phyloP scores from a whole-genome alignment of 768 basidiomycete genomes.

The Lactarius hengduanensis region DNA sequence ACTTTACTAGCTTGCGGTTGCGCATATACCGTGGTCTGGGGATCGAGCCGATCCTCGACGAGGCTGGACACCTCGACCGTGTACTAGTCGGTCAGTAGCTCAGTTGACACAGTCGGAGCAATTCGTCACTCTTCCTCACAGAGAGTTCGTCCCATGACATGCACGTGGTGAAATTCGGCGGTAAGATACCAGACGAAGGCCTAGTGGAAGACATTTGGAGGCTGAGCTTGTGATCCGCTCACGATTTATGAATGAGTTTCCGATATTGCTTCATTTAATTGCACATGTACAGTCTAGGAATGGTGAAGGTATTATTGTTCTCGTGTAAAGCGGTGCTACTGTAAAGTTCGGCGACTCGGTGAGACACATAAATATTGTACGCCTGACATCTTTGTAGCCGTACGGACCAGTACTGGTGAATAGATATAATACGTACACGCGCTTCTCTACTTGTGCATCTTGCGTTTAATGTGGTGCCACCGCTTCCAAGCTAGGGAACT shows the following conservation, averaged over 20 bases:
- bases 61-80: slow-evolving; percentile 49
- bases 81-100: slow-evolving; percentile 65
- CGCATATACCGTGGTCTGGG: slow-evolving; percentile 70
- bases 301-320: background rate
- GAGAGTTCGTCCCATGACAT: slow-evolving; percentile 23
- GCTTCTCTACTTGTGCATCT: background rate
- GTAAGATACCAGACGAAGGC: background rate
- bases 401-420: background rate
- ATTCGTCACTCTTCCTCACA: slow-evolving; percentile 28
- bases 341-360: background rate
- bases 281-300: slow-evolving; percentile 6
- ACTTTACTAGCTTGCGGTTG: slow-evolving; percentile 54
- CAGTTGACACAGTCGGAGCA: background rate
- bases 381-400: background rate
- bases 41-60: slow-evolving; percentile 62
- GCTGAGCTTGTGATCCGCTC: slow-evolving; percentile 12
- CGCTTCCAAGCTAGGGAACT: slow-evolving; percentile 12
- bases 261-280: background rate
- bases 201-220: slow-evolving; percentile 24
- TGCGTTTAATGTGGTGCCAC: background rate
- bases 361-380: slow-evolving; percentile 9
- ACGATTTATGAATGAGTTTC: background rate
- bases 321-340: slow-evolving; percentile 10
- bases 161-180: slow-evolving; percentile 21
- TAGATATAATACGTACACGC: slow-evolving; percentile 8